These are phyloP conservation scores for Auricularia cornea DNA, from an alignment of 768 basidiomycete species.

Conservation along the genomic window DNA sequence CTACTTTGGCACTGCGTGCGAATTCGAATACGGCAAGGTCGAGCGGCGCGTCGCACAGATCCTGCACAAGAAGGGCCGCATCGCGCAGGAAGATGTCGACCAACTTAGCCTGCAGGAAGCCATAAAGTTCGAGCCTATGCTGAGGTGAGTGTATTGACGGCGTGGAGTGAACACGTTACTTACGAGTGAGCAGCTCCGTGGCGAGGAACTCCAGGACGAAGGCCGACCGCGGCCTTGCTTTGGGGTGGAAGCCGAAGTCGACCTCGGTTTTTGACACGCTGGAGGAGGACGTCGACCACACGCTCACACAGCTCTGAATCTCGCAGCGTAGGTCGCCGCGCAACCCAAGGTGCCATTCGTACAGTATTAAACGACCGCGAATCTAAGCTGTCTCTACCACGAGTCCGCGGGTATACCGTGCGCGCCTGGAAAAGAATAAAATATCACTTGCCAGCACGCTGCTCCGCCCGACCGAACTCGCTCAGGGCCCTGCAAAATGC, in stretches of 20 bases:
- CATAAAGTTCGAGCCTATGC: neutral
- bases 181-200: neutral
- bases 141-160: neutral
- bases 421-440: neutral
- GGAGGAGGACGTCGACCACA: neutral
- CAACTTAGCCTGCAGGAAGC: constrained; percentile 1
- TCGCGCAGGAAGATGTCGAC: constrained; percentile 1
- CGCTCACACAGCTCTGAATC: neutral
- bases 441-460: constrained; percentile 65
- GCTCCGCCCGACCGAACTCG: constrained; percentile 63
- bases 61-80: constrained; percentile 7
- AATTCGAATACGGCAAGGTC: constrained; percentile 6
- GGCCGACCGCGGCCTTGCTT: neutral
- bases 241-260: neutral
- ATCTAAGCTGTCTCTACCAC: neutral
- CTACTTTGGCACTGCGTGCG: constrained; percentile 5
- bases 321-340: too few relatives aligned
- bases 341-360: too few relatives aligned
- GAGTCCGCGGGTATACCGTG: neutral
- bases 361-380: neutral
- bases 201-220: neutral
- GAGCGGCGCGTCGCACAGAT: constrained; percentile 5
- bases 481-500: constrained; percentile 66
- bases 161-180: neutral
- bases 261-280: neutral